Conservation (phyloP, 352 stramenopile species). For the Globisporangium solare region DNA sequence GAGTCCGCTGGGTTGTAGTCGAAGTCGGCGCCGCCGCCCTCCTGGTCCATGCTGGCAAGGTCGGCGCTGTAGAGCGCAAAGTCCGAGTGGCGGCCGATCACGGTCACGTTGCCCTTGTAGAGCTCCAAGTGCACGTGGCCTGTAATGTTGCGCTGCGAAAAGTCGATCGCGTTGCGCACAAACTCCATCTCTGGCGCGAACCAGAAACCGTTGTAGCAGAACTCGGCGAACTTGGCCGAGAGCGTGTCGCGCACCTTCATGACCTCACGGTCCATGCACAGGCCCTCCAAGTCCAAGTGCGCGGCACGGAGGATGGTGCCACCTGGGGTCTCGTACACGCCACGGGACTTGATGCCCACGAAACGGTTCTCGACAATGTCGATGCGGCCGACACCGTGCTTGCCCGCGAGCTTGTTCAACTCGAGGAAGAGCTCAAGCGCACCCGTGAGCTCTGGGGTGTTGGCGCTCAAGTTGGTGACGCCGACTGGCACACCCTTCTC, state of each 20-base stretch:
- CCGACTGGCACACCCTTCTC: conserved; percentile 92
- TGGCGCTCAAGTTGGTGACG: conserved; percentile 86
- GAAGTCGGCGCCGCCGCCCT: conserved; percentile 92
- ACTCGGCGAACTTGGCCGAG: conserved; percentile 94
- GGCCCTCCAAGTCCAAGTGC: conserved; percentile 92
- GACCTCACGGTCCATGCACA: conserved; percentile 97
- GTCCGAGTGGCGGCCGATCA: conserved; percentile 89
- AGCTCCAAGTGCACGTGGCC: conserved; percentile 94
- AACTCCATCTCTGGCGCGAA: conserved; percentile 99
- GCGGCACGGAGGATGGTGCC: conserved; percentile 90
- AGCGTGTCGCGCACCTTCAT: conserved; percentile 93
- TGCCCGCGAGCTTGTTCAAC: conserved; percentile 95
- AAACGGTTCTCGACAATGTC: conserved; percentile 99
- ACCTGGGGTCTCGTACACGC: conserved; percentile 98
- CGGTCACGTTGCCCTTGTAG: conserved; percentile 98
- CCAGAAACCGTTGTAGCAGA: conserved; percentile 99
- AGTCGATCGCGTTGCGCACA: conserved; percentile 94
- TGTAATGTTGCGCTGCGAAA: conserved; percentile 93
- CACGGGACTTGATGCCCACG: conserved; percentile 99
- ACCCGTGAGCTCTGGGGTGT: conserved; percentile 87
- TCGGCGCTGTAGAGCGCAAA: conserved; percentile 97
- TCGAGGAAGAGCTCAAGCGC: conserved; percentile 96
- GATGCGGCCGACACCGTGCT: conserved; percentile 96
- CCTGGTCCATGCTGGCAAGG: conserved; percentile 98
- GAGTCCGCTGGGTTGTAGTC: conserved; percentile 98